These are phyloP conservation scores for Aspergillus sp. DNA, from an alignment of 2,329 filamentous ascomycete species.

Conservation along the genomic window DNA sequence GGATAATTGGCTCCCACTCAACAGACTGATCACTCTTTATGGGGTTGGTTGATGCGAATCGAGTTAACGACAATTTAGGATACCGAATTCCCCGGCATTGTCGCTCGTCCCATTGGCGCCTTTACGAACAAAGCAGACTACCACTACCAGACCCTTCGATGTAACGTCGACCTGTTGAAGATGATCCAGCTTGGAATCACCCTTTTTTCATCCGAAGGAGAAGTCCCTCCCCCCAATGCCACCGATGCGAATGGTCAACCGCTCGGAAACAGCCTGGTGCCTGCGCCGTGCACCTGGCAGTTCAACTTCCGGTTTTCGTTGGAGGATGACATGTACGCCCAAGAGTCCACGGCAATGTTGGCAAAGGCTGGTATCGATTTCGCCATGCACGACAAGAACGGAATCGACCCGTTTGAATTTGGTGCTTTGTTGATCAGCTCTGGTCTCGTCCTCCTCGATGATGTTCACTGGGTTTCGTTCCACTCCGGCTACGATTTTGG, in stretches of 20 bases:
- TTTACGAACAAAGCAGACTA: constrained; percentile 97
- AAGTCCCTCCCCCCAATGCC: constrained; percentile 73
- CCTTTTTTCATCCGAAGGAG: constrained; percentile 85
- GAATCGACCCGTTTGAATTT: constrained; percentile 87
- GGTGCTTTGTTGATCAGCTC: constrained; percentile 88
- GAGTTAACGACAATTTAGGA: constrained; percentile 57
- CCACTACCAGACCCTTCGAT: constrained; percentile 95
- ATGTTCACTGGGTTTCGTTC: constrained; percentile 95
- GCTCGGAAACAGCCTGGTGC: constrained; percentile 53
- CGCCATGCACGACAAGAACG: constrained; percentile 74
- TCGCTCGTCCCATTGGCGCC: constrained; percentile 89
- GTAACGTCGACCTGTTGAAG: constrained; percentile 95
- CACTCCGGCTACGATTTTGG: constrained; percentile 98
- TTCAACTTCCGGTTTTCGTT: constrained; percentile 98
- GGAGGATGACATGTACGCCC: constrained; percentile 95
- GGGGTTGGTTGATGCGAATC: no score
- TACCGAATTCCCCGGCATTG: constrained; percentile 97
- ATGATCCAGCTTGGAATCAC: constrained; percentile 97
- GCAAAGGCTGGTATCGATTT: constrained; percentile 94
- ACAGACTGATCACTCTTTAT: background rate
- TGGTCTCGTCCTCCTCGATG: constrained; percentile 80
- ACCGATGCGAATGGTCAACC: constrained; percentile 50
- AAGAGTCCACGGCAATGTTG: constrained; percentile 88
- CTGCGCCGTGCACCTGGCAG: constrained; percentile 88
- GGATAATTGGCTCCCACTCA: background rate